phyloP scores from a whole-genome alignment of 2,329 filamentous ascomycete genomes.

The Pezicula rhizophila region DNA sequence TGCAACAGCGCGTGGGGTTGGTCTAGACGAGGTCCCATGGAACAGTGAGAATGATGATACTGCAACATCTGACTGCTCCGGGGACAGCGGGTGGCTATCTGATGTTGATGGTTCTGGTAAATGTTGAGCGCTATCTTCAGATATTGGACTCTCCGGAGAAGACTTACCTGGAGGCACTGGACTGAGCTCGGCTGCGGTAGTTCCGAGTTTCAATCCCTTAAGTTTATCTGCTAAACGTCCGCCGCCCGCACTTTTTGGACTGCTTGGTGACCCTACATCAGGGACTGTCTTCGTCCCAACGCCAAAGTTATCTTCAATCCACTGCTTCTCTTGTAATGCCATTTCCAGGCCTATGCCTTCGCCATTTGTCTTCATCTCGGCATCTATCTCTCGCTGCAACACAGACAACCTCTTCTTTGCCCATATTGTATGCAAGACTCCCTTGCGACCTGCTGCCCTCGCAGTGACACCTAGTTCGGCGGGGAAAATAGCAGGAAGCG shows the following conservation, averaged over 20 bases:
- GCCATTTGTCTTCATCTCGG: constrained; percentile 65
- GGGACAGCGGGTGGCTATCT: constrained; percentile 44
- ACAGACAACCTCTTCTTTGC: constrained; percentile 74
- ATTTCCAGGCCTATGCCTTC: constrained; percentile 83
- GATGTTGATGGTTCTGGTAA: constrained; percentile 16
- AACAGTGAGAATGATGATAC: constrained; percentile 57
- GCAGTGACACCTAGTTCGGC: constrained; percentile 64
- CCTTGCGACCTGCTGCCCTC: constrained; percentile 64
- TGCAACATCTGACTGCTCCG: constrained; percentile 56
- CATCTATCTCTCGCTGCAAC: constrained; percentile 69
- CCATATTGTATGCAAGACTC: constrained; percentile 81
- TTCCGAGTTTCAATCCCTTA: constrained; percentile 71
- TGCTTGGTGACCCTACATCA: constrained; percentile 39
- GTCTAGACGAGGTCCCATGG: constrained; percentile 39
- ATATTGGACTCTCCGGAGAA: constrained; percentile 3
- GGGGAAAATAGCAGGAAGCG: constrained; percentile 81
- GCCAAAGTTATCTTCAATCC: constrained; percentile 75
- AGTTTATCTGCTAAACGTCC: constrained; percentile 73
- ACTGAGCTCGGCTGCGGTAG: constrained; percentile 59
- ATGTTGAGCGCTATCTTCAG: constrained; percentile 2
- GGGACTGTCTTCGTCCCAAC: constrained; percentile 17
- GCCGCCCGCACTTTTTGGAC: constrained; percentile 57
- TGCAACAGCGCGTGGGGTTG: constrained; percentile 32
- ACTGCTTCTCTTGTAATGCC: constrained; percentile 75
- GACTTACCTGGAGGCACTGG: constrained; percentile 45